Evolutionary conservation across 129 eudicot genomes (phyloP), one percentile per base, ranked within the genome.

Genomic region (Cynara cardunculus): DNA sequence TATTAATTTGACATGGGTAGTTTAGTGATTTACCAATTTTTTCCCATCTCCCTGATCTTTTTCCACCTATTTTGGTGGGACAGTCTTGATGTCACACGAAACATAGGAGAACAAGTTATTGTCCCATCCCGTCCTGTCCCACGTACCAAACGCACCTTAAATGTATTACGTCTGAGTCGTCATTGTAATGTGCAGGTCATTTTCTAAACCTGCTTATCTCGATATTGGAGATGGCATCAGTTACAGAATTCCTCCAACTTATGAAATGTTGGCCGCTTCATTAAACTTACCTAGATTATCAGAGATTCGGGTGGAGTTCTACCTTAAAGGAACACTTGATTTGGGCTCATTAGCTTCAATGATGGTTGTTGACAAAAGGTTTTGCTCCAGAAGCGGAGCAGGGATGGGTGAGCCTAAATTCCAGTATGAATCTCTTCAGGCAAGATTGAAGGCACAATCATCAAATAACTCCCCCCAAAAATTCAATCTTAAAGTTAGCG

Each of bases 331-430:
- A 16, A 87, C 98, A 71, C 94, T 93, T 70, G 98, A 93, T 81
- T 85, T 93, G 86, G 94, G 96, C 35, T 87, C 98, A 19, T 81
- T 93, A 87, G 96, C 94, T 80, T 87, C 88, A 79, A 93, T 93
- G 98, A 90, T 93, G 96, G 87, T 87, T 75, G 82, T 88, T 71
- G 86, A 89, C 80, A 88, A 84, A 62, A 86, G 82, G 73, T 69
- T 83, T 75, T 86, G 83, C 76, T 84, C 44, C 46, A 86, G 83
- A 83, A 81, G 82, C 80, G 81, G 84, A 69, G 85, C 86, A 72
- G 89, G 90, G 30, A 91, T 91, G 86, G 87, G 88, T 85, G 96
- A 90, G 64, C 69, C 85, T 19, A 88, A 79, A 75, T 88, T 92
- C 49, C 89, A 87, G 53, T 90, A 77, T 86, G 96, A 89, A 37